Base-by-base conservation (phyloP, 1,139 yeast genomes). In the Taphrina communis region DNA sequence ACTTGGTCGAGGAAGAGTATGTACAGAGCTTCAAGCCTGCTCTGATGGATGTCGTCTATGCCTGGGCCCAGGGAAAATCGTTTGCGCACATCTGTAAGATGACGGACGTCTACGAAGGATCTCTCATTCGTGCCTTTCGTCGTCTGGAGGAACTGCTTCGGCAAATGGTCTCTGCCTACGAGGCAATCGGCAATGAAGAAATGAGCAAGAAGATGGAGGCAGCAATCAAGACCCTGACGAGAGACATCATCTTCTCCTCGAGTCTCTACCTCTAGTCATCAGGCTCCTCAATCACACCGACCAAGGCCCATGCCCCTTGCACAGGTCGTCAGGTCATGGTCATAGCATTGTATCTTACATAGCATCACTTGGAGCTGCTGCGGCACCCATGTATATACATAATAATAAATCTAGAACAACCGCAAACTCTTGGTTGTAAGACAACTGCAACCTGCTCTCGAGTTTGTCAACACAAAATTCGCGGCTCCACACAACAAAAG, bases 31-130 rank as follows among this genome's bases (percentile, higher is more conserved):
- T 94, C 82, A 86, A 96, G 78, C 88, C 92, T 35, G 97, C 94
- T 76, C 82, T 95, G 73, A 93, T 95, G 98, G 98, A 92, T 77
- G 98, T 94, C 65, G 97, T 95, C 0, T 91, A 81, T 78, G 91
- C 95, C 58, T 95, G 99, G 99, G 90, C 97, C 77, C 88, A 89
- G 76, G 98, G 98, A 39, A 97, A 97, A 4, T 82, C 94, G 0
- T 95, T 95, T 79, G 93, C 97, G 0, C 97, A 93, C 77, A 93
- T 94, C 72, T 94, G 98, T 81, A 93, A 93, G 79, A 91, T 94
- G 97, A 94, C 99, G 0, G 99, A 94, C 77, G 98, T 95, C 58
- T 95, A 93, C 75, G 99, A 95, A 81, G 99, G 99, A 57, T 89
- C 96, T 41, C 84, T 95, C 77, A 93, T 95, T 73, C 86, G 99